These are phyloP conservation scores for Oenanthe sinensis DNA, from an alignment of 129 eudicot species.

Conservation along the genomic window DNA sequence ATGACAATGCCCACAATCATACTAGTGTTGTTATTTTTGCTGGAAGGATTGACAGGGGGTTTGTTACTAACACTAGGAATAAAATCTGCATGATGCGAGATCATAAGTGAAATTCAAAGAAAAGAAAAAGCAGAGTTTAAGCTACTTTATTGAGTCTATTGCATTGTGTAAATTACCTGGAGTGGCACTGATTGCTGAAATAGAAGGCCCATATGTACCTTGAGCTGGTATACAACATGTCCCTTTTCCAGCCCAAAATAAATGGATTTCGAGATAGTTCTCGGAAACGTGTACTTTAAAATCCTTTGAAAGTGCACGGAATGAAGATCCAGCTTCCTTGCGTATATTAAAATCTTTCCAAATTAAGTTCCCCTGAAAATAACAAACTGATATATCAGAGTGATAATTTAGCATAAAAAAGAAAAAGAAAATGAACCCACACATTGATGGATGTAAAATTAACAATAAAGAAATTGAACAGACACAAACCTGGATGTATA, in stretches of 20 bases:
- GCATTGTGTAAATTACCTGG: conserved; percentile 37
- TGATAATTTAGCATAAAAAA: background rate
- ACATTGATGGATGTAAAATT: conserved; percentile 45
- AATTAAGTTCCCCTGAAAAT: conserved; percentile 46
- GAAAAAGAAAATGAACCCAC: background rate
- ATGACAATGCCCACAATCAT: conserved; percentile 48
- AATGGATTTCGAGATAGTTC: conserved; percentile 73
- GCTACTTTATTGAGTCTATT: background rate
- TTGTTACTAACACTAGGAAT: background rate
- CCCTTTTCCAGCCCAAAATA: conserved; percentile 95
- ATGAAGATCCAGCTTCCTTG: conserved; percentile 47
- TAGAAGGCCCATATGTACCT: conserved; percentile 72
- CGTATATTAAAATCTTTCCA: conserved; percentile 60
- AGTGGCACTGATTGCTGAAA: conserved; percentile 82
- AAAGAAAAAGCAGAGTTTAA: background rate
- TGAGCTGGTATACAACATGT: conserved; percentile 71
- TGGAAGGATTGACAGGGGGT: conserved; percentile 34
- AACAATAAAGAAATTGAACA: background rate
- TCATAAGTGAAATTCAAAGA: background rate
- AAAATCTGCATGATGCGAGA: background rate
- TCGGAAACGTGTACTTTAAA: conserved; percentile 43
- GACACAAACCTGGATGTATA: conserved; percentile 59
- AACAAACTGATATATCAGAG: background rate
- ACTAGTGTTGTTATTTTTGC: conserved; percentile 34
- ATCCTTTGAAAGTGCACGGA: conserved; percentile 32